Evolutionary conservation across 352 stramenopile species (phyloP), one percentile per base, ranked within the genome.

Genomic region (Phytophthora pluvialis): DNA sequence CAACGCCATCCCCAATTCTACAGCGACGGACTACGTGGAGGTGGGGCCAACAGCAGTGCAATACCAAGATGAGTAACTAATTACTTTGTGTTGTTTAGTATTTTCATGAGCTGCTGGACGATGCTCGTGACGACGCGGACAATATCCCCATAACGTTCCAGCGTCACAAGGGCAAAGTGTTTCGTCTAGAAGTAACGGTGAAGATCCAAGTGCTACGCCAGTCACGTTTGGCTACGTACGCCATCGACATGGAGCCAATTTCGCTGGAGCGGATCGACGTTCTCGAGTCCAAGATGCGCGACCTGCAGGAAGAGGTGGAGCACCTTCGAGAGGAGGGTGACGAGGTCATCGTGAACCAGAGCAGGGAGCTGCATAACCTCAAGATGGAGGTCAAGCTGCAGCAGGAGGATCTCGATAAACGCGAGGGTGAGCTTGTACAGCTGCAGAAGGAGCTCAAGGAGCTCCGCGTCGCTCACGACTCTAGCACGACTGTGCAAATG

Each of bases 271-370:
- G 44, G 3, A 47, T 63, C 26, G 55, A 63, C 16, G 26, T 56
- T 0, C 11, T 69, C 36, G 51, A 63, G 45, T 53, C 51, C 3
- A 69, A 63, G 15, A 5, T 69, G 32, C 51, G 52, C 9, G 60
- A 69, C 31, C 31, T 58, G 11, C 5, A 69, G 16, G 36, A 58
- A 4, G 39, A 69, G 36, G 26, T 49, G 1, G 7, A 10, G 21
- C 31, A 10, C 1, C 42, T 61, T 21, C 40, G 52, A 4, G 21
- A 21, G 21, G 21, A 21, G 21, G 21, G 21, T 2, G 21, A 21
- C 21, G 21, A 21, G 2, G 21, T 21, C 21, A 21, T 21, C 21
- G 21, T 21, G 21, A 21, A n/a, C n/a, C 12, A 39, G 11, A 13
- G 10, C 5, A 42, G 40, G 29, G 28, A 3, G 11, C 18, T 35